These are phyloP conservation scores for Apiotrichum montevideense DNA, from an alignment of 1,284 basidiomycete species.

Conservation along the genomic window DNA sequence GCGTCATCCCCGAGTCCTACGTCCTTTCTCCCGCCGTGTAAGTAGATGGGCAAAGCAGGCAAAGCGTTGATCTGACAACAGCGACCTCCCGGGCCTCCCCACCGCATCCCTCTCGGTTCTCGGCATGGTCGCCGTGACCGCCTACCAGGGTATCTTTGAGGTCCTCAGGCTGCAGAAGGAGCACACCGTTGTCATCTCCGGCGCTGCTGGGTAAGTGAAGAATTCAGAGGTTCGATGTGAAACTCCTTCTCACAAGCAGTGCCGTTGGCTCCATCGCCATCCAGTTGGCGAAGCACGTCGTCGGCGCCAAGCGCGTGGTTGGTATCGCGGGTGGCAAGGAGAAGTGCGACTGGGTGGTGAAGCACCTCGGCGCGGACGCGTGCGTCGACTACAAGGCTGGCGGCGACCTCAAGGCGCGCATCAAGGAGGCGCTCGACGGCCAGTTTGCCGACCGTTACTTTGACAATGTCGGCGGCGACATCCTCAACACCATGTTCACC, in stretches of 20 bases:
- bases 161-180: slow-evolving; percentile 39
- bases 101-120: slow-evolving; percentile 21
- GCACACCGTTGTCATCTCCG: slow-evolving; percentile 44
- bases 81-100: slow-evolving; percentile 1
- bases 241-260: slow-evolving; percentile 6
- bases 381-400: slow-evolving; percentile 51
- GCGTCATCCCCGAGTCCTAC: slow-evolving; percentile 18
- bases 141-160: slow-evolving; percentile 37
- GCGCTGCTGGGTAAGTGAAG: slow-evolving; percentile 37
- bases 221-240: no score
- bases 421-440: slow-evolving; percentile 2
- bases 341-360: slow-evolving; percentile 49
- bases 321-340: slow-evolving; percentile 51
- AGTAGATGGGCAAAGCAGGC: background rate
- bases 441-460: slow-evolving; percentile 37
- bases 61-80: background rate
- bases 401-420: slow-evolving; percentile 1
- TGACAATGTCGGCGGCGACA: slow-evolving; percentile 48
- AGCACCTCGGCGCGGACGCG: slow-evolving; percentile 49
- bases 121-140: slow-evolving; percentile 32
- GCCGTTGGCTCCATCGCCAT: slow-evolving; percentile 33
- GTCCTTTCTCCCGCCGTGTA: slow-evolving; percentile 5
- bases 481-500: slow-evolving; percentile 41
- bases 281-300: slow-evolving; percentile 43
- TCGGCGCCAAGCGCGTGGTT: slow-evolving; percentile 48